phyloP scores from a whole-genome alignment of 768 basidiomycete species.

The Paxillus involutus region DNA sequence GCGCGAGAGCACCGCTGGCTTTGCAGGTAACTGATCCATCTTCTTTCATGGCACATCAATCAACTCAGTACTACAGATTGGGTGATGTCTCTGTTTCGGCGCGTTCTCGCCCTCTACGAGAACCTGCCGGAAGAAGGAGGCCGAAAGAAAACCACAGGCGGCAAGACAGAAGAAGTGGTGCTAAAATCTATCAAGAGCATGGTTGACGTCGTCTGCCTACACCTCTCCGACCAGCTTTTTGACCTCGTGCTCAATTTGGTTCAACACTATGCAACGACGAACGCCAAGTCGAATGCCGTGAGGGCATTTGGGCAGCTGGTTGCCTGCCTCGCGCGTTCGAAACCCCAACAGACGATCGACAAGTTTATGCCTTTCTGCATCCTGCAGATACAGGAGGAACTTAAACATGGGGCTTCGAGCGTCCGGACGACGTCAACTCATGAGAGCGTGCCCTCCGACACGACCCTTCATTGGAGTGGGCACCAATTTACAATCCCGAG shows the following conservation, averaged over 20 bases:
- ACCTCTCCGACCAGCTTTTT: constrained; percentile 64
- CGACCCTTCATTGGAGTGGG: constrained; percentile 92
- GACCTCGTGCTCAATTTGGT: constrained; percentile 84
- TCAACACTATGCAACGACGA: constrained; percentile 84
- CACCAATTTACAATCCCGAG: neutral
- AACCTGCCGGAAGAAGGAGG: constrained; percentile 96
- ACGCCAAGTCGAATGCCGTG: constrained; percentile 89
- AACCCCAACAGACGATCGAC: constrained; percentile 71
- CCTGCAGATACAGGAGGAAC: constrained; percentile 76
- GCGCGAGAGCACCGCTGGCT: constrained; percentile 74
- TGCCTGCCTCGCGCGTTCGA: constrained; percentile 76
- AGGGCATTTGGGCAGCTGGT: constrained; percentile 88
- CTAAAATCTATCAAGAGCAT: constrained; percentile 79
- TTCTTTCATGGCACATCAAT: neutral
- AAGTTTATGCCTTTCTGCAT: constrained; percentile 81
- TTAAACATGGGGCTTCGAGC: constrained; percentile 89
- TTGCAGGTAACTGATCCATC: constrained; percentile 55
- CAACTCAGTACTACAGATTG: constrained; percentile 52
- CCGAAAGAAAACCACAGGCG: constrained; percentile 78
- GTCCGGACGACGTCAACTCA: constrained; percentile 77
- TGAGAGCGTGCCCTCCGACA: constrained; percentile 76
- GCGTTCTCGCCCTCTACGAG: constrained; percentile 81
- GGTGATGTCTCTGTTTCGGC: constrained; percentile 75
- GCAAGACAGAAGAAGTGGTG: constrained; percentile 74
- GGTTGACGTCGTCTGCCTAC: constrained; percentile 78